Evolutionary conservation across 2,329 filamentous ascomycete genomes (phyloP), one percentile per base, ranked within the genome.

Genomic region (Arachnomyces sp.): DNA sequence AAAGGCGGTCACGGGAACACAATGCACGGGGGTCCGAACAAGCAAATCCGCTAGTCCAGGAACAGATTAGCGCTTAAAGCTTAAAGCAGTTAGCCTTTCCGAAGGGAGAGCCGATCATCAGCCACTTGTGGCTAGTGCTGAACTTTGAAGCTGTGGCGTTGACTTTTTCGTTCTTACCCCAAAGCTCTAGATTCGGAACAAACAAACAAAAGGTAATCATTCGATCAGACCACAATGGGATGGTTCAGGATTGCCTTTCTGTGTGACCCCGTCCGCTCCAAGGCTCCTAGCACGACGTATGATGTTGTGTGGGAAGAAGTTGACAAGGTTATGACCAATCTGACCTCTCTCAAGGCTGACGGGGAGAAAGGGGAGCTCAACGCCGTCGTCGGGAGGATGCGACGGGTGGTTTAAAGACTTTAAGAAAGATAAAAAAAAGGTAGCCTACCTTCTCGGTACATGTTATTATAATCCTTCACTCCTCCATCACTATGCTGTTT

Each of bases 51-150:
- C 61, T 63, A 64, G 49, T 34, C 56, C 52, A 2, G 30, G 49
- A 49, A 13, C 2, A 47, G 50, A 36, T 53, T 51, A 45, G 47
- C 40, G 11, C 25, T 29, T 50, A 54, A 59, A 39, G 47, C 43
- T 16, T 2, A 51, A 51, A 28, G 2, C 33, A 55, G 40, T 52
- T 64, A 65, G 61, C 54, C 55, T 43, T 61, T 56, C 59, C 58
- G 57, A 54, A 12, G n/a, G 53, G 46, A 35, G 42, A 45, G 46
- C 40, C 40, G 43, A 36, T 38, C 40, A 39, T 46, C 41, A 34
- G 40, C 38, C 43, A 38, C 35, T 34, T 31, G 32, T 32, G 35
- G 36, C 40, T 39, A 39, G 39, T 36, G 31, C 20, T 15, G 38
- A 20, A 38, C 18, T 28, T 20, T 28, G 40, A 34, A 31, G 31